phyloP scores from a whole-genome alignment of 2,329 filamentous ascomycete genomes.

The Ploettnerulaceae sp. region DNA sequence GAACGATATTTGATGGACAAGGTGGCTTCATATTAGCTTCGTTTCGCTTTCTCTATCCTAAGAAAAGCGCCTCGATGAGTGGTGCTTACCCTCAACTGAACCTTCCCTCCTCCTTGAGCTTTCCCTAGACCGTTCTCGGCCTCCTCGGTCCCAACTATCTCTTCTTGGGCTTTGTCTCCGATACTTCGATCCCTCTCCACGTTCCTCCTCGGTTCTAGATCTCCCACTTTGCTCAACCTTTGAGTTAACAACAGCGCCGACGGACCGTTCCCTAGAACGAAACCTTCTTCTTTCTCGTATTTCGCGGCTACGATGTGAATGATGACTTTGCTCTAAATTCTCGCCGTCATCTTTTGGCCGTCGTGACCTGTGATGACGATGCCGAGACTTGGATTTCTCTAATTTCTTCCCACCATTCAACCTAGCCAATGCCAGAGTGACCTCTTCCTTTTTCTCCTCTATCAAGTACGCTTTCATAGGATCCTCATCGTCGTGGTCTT shows the following conservation, averaged over 20 bases:
- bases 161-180: conserved; percentile 15
- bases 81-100: conserved; percentile 13
- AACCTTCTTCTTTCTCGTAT: conserved; percentile 19
- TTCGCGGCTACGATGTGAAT: conserved; percentile 17
- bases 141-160: conserved; percentile 10
- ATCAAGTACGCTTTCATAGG: conserved; percentile 93
- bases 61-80: conserved; percentile 14
- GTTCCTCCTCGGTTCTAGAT: conserved; percentile 8
- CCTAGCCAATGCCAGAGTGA: conserved; percentile 62
- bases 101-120: conserved; percentile 17
- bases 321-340: conserved; percentile 9
- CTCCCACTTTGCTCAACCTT: conserved; percentile 6
- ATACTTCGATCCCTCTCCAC: conserved; percentile 4
- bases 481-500: conserved; percentile 88
- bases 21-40: background rate
- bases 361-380: conserved; percentile 27
- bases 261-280: conserved; percentile 16
- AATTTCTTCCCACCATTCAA: conserved; percentile 36
- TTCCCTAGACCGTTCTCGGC: conserved; percentile 12
- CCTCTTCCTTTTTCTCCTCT: conserved; percentile 85
- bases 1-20: background rate
- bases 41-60: background rate
- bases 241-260: conserved; percentile 3
- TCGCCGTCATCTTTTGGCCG: conserved; percentile 16
- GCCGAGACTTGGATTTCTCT: conserved; percentile 25